A percentile compares a stretch with the other conserved stretches of the same genome.
Evolutionary conservation across 2,329 filamentous ascomycete species (phyloP).

Genomic region (Claviceps monticola): DNA sequence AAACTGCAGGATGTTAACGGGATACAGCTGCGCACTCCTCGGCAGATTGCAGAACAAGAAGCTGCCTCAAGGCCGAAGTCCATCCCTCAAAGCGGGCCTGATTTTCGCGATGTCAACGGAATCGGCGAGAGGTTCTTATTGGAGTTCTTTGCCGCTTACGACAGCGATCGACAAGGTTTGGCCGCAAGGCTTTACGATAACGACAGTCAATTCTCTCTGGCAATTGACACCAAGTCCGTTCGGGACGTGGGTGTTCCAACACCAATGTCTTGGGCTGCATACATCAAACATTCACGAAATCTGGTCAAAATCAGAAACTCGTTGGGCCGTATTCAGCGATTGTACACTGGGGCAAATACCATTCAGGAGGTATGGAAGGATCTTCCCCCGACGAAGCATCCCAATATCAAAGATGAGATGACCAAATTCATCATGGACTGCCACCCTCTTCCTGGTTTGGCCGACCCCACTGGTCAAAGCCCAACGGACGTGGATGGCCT

Average conservation of each 20-base stretch:
- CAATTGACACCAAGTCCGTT: slow-evolving; percentile 49
- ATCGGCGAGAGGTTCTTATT: slow-evolving; percentile 65
- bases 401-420: slow-evolving; percentile 50
- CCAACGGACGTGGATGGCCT: slow-evolving; percentile 60
- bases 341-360: slow-evolving; percentile 47
- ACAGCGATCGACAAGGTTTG: slow-evolving; percentile 53
- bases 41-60: slow-evolving; percentile 47
- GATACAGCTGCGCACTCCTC: slow-evolving; percentile 56
- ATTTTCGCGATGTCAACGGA: slow-evolving; percentile 60
- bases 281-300: slow-evolving; percentile 68
- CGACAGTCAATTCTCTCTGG: slow-evolving; percentile 60
- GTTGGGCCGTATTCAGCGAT: slow-evolving; percentile 47
- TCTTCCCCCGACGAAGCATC: slow-evolving; percentile 62
- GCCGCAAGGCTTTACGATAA: slow-evolving; percentile 60
- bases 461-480: slow-evolving; percentile 53
- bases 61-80: slow-evolving; percentile 38
- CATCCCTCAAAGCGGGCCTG: slow-evolving; percentile 48
- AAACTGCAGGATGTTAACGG: slow-evolving; percentile 66
- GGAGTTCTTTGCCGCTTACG: slow-evolving; percentile 61
- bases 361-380: slow-evolving; percentile 57
- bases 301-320: slow-evolving; percentile 52
- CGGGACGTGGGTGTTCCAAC: slow-evolving; percentile 29
- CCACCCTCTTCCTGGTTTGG: slow-evolving; percentile 56
- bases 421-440: slow-evolving; percentile 76
- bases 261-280: slow-evolving; percentile 53